phyloP scores from a whole-genome alignment of 2,329 filamentous ascomycete species.

The Trichophyton verrucosum region DNA sequence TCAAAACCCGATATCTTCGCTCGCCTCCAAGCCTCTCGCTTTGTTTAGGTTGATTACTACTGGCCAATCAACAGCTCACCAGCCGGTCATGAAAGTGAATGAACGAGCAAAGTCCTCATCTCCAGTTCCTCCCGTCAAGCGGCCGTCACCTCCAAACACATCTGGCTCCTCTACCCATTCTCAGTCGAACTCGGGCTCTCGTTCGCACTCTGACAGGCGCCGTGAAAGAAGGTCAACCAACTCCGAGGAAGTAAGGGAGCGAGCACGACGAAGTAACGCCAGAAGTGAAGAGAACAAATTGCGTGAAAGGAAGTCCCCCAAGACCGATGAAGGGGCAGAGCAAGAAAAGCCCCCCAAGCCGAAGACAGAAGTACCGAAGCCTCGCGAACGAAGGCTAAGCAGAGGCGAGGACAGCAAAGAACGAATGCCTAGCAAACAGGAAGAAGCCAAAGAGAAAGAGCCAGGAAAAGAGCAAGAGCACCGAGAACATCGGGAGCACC shows the following conservation, averaged over 20 bases:
- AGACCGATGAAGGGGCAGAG: neutral
- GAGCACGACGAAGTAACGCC: neutral
- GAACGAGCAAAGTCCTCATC: slow-evolving; percentile 16
- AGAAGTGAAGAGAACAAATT: neutral
- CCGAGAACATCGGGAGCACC: neutral
- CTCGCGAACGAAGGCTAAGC: neutral
- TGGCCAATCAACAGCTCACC: slow-evolving; percentile 30
- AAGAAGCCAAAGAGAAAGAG: neutral
- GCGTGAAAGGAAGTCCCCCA: neutral
- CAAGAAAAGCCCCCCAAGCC: neutral
- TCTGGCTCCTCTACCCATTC: slow-evolving; percentile 21
- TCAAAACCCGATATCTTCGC: slow-evolving; percentile 17
- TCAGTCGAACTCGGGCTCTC: slow-evolving; percentile 16
- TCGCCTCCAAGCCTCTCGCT: slow-evolving; percentile 14
- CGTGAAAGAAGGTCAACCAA: neutral
- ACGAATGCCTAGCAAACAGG: neutral
- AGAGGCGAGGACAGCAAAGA: neutral
- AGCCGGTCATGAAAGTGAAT: slow-evolving; percentile 29
- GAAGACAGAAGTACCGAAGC: neutral
- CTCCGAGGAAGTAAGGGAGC: neutral
- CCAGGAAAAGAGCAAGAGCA: neutral
- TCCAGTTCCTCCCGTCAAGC: neutral
- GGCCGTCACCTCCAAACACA: slow-evolving; percentile 19
- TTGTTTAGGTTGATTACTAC: slow-evolving; percentile 24
- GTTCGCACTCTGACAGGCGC: neutral